A percentile compares a stretch with the other conserved stretches of the same genome.
These are phyloP conservation scores for Daphne laureola DNA, from an alignment of 441 rosid genomes.

Conservation along the genomic window DNA sequence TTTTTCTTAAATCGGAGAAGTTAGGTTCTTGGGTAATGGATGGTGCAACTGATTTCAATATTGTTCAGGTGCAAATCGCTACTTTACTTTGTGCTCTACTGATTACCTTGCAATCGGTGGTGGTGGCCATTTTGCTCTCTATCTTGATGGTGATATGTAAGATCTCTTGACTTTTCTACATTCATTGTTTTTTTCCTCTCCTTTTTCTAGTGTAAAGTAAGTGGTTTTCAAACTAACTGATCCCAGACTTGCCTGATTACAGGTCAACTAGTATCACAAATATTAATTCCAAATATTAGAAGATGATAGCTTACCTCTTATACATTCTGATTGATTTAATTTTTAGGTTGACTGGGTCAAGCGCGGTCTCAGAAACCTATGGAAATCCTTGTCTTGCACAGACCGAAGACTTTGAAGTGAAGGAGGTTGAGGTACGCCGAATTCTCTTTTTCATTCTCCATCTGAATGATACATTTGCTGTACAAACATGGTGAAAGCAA, in stretches of 20 bases:
- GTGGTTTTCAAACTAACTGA: too few relatives aligned
- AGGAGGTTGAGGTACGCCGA: constrained; percentile 70
- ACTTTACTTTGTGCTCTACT: constrained; percentile 76
- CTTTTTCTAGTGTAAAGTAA: too few relatives aligned
- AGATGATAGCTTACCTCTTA: constrained; percentile 2
- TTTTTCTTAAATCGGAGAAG: not conserved
- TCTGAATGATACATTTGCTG: not conserved
- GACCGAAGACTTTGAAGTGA: constrained; percentile 78
- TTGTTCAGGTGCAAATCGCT: constrained; percentile 76
- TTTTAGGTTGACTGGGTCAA: constrained; percentile 73
- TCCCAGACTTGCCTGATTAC: too few relatives aligned
- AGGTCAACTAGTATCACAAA: too few relatives aligned
- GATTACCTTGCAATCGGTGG: constrained; percentile 88
- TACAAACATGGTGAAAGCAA: too few relatives aligned
- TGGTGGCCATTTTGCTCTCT: constrained; percentile 89
- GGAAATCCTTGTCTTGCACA: constrained; percentile 83
- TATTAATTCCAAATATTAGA: not conserved
- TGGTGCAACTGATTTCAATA: constrained; percentile 17
- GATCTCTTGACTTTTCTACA: constrained; percentile 16
- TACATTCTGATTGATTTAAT: constrained; percentile 1
- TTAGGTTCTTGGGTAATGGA: not conserved
- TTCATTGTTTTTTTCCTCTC: too few relatives aligned
- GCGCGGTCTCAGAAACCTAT: constrained; percentile 88
- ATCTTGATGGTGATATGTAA: constrained; percentile 86
- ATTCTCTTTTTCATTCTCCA: not conserved